Percentiles rank a stretch among this genome's conserved stretches.
phyloP scores from a whole-genome alignment of 1,139 yeast species.

The Pichia cactophila region DNA sequence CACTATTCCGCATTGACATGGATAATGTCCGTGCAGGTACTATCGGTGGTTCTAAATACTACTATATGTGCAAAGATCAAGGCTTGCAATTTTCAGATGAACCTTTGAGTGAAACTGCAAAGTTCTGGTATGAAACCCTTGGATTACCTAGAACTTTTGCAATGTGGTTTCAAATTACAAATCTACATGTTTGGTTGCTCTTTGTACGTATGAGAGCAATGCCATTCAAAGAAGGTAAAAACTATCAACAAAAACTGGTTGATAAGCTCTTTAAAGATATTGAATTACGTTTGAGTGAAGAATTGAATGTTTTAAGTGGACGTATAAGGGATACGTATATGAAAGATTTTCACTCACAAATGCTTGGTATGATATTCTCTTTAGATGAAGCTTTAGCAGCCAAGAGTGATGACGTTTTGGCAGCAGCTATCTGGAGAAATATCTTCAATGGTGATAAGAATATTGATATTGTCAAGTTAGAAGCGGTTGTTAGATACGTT shows the following conservation, averaged over 20 bases:
- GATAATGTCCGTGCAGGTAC: conserved; percentile 90
- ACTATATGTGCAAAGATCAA: conserved; percentile 80
- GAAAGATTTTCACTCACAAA: conserved; percentile 84
- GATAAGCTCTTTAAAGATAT: conserved; percentile 87
- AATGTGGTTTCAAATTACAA: conserved; percentile 91
- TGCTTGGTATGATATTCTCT: conserved; percentile 81
- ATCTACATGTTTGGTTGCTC: conserved; percentile 87
- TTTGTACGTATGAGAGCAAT: conserved; percentile 92
- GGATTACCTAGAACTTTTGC: conserved; percentile 80
- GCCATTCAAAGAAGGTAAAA: conserved; percentile 83
- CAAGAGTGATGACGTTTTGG: conserved; percentile 72
- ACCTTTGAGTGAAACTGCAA: conserved; percentile 55
- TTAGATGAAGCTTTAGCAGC: conserved; percentile 88
- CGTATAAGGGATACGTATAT: conserved; percentile 78
- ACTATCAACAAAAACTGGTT: conserved; percentile 86
- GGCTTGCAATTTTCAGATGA: conserved; percentile 71
- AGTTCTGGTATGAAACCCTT: conserved; percentile 70
- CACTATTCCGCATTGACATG: conserved; percentile 73
- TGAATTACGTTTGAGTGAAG: conserved; percentile 77
- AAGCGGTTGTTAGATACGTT: conserved; percentile 79
- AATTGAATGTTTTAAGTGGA: conserved; percentile 77
- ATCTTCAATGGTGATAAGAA: conserved; percentile 80
- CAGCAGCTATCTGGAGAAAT: conserved; percentile 88
- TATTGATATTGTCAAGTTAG: conserved; percentile 76
- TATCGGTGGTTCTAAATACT: conserved; percentile 82